phyloP scores from a whole-genome alignment of 306 rosid genomes.

The Cucurbita maxima region DNA sequence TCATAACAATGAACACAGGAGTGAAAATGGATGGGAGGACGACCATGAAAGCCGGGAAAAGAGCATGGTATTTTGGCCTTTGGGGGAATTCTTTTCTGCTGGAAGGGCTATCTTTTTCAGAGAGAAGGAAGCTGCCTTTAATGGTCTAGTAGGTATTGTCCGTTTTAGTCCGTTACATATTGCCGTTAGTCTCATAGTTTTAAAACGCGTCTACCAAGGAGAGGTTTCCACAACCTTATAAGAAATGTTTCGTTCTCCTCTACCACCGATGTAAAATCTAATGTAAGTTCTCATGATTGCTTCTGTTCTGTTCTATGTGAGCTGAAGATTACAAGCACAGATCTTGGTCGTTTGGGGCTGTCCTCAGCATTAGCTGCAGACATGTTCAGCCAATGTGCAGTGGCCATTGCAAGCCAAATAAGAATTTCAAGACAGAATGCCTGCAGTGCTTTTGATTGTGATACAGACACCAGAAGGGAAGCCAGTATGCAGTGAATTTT shows the following conservation, averaged over 20 bases:
- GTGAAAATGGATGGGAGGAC: slow-evolving; percentile 45
- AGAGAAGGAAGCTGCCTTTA: neutral
- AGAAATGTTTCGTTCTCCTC: too few species aligned
- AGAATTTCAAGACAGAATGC: neutral
- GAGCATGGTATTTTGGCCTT: slow-evolving; percentile 1
- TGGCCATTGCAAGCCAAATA: neutral
- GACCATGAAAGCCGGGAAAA: slow-evolving; percentile 31
- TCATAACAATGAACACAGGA: slow-evolving; percentile 12
- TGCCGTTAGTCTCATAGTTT: too few species aligned
- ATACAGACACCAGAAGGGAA: slow-evolving; percentile 14
- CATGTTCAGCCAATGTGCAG: neutral
- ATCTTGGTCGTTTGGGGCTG: slow-evolving; percentile 4
- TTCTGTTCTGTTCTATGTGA: slow-evolving; percentile 2
- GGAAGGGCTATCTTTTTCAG: neutral
- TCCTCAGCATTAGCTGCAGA: slow-evolving; percentile 3
- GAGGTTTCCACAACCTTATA: too few species aligned
- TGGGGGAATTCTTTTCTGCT: neutral
- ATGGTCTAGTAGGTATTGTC: neutral
- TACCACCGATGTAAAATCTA: neutral
- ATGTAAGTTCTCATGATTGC: slow-evolving; percentile 15
- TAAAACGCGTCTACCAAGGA: too few species aligned
- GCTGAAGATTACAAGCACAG: slow-evolving; percentile 3
- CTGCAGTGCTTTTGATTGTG: slow-evolving; percentile 10
- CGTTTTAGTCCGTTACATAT: too few species aligned
- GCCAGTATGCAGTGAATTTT: neutral